These are phyloP conservation scores for Pulveroboletus ravenelii DNA, from an alignment of 768 basidiomycete species.

Conservation along the genomic window DNA sequence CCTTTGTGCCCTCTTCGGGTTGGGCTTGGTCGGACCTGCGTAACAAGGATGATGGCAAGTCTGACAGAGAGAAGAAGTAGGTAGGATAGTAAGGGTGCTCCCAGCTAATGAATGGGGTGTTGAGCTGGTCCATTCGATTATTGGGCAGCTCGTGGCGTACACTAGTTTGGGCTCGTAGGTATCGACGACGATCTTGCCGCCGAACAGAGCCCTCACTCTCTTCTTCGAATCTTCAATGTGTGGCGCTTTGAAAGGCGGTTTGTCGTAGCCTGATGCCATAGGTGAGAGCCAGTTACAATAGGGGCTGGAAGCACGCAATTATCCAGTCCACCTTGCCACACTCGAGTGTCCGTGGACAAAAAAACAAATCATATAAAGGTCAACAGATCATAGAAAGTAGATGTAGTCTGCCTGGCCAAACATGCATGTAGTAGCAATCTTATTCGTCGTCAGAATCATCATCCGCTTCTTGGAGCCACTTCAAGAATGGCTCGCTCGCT, in stretches of 20 bases:
- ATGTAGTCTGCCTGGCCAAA: background rate
- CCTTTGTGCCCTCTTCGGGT: conserved; percentile 29
- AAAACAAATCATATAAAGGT: background rate
- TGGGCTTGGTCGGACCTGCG: conserved; percentile 25
- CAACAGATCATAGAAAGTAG: conserved; percentile 13
- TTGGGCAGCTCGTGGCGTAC: conserved; percentile 36
- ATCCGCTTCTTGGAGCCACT: conserved; percentile 91
- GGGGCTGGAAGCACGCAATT: background rate
- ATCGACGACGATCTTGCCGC: conserved; percentile 50
- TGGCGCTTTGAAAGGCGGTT: conserved; percentile 37
- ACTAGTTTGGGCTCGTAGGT: conserved; percentile 54
- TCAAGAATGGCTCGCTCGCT: conserved; percentile 92
- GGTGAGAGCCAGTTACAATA: background rate
- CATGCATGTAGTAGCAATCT: background rate
- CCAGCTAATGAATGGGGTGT: conserved; percentile 42
- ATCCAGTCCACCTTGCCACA: background rate
- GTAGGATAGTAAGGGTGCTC: conserved; percentile 47
- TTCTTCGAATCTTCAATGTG: conserved; percentile 46
- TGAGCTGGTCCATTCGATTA: background rate
- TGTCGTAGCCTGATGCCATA: conserved; percentile 16
- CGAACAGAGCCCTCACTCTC: conserved; percentile 52
- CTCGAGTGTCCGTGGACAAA: too few species aligned
- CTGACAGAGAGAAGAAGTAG: conserved; percentile 49
- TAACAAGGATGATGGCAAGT: conserved; percentile 42
- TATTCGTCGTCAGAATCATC: conserved; percentile 47